Conservation (phyloP, 345 rosid genomes). For the Syzygium jambos region DNA sequence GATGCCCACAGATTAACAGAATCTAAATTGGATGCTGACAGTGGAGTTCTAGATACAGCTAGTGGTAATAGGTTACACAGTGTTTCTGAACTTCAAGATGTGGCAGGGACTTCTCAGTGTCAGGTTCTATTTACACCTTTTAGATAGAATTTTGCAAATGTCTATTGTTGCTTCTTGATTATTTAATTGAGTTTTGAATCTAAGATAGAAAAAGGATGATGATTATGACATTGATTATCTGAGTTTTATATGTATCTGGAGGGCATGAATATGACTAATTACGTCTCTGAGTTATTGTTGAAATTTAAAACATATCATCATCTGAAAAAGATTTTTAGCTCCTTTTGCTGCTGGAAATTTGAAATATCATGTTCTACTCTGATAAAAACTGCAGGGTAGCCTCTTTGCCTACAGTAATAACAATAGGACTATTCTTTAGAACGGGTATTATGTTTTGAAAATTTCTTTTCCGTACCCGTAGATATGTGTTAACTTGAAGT, state of each 20-base stretch:
- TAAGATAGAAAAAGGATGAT: not conserved
- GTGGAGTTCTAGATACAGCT: slow-evolving; percentile 4
- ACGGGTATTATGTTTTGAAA: not conserved
- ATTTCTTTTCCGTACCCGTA: not conserved
- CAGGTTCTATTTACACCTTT: not conserved
- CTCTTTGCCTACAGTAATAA: not conserved
- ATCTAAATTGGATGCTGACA: slow-evolving; percentile 17
- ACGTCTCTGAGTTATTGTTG: not conserved
- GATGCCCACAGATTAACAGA: slow-evolving; percentile 13
- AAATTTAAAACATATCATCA: not conserved
- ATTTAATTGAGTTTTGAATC: not conserved
- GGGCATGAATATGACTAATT: not conserved
- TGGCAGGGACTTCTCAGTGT: slow-evolving; percentile 8
- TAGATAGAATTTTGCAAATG: not conserved
- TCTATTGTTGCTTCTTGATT: not conserved
- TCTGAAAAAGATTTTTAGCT: not conserved
- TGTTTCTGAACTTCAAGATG: slow-evolving; percentile 6
- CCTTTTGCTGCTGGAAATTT: not conserved
- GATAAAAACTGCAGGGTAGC: not conserved
- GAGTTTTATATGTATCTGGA: not conserved
- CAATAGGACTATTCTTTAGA: not conserved
- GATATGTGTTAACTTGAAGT: not conserved
- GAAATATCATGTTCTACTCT: not conserved
- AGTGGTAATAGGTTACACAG: slow-evolving; percentile 12
- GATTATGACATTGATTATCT: not conserved